Evolutionary conservation across 1,284 basidiomycete species (phyloP), one percentile per base, ranked within the genome.

Genomic region (Meripilus lineatus): DNA sequence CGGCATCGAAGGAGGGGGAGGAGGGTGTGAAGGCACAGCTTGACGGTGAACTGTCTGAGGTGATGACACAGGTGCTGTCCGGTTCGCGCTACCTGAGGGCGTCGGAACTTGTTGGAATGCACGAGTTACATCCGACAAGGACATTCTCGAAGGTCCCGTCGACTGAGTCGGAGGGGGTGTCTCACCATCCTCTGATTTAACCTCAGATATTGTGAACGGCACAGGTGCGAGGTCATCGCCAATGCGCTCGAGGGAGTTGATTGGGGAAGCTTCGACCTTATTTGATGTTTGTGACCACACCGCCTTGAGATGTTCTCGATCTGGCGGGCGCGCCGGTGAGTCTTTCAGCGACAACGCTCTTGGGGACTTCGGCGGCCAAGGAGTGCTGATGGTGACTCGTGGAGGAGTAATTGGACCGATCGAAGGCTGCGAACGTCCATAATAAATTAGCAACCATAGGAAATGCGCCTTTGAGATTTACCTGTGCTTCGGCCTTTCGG

Each of bases 201-300:
- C 81, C 46, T 89, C 87, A 54, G 84, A 84, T 21, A 89, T 61
- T 3, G 81, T 82, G 61, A 88, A 87, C 8, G 28, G 28, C 26
- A 89, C 67, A 30, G 80, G 70, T 23, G 81, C 81, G 47, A 88
- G 66, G 56, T 90, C 87, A 57, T 90, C 87, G 17, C 78, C 79
- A 42, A 90, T 88, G 14, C 78, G 80, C 57, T 88, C 78, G 49
- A 90, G 63, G 1, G 87, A 90, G 58, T 90, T 90, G n/a, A 84
- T 70, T 7, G 77, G 67, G 36, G 80, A 77, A 13, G 75, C 59
- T 40, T 73, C 72, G 10, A 77, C 69, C 58, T 84, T 81, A 54
- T 81, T 77, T 2, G 86, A 73, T 7, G 80, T 72, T 57, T 86
- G 81, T n/a, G 84, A 84, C 88, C 88, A 91, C 8, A 90, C 77